Base-by-base conservation (phyloP, 2,329 filamentous ascomycete species). In the Curvularia sp. region DNA sequence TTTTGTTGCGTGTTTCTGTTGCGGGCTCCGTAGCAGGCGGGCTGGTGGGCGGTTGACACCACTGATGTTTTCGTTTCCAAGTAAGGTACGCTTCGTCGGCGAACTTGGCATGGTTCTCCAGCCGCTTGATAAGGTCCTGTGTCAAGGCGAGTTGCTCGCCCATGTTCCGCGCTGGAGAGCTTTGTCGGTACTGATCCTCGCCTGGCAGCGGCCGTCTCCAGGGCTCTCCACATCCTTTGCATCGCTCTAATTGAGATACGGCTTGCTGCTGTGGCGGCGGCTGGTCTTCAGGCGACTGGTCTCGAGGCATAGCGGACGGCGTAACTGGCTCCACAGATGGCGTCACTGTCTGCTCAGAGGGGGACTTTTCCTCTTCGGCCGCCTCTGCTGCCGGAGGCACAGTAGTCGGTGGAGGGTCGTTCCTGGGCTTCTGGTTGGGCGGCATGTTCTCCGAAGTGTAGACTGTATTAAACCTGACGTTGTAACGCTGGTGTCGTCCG, bases 381-480 rank as follows among this genome's bases (percentile, higher is more conserved):
- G 50, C 51, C 26, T 58, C 49, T 28, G 42, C 35, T 42, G 60
- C 28, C 30, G 57, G 26, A 22, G 60, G 52, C 26, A 46, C 43
- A 4, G 58, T 47, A 7, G 63, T 52, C 13, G 56, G 55, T 18
- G 67, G 60, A 20, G 67, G 60, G 20, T 64, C 65, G n/a, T 60
- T 60, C 24, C 67, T 62, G 31, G 61, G 53, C 41, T 58, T 68
- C 18, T 66, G 66, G 8, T 56, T 60, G 13, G 64, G 56, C 12
- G 66, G 58, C 66, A 68, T 70, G 26, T 58, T 58, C 47, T 58
- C 56, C 31, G 52, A 58, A 20, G 56, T 58, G 46, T 65, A 63
- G 35, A 67, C 65, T 10, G 63, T 65, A 31, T 64, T 66, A 41
- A 70, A 70, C 38, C 67, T 64, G 22, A 70, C 67, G 66, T 70